These are phyloP conservation scores for Annona cherimola DNA, from an alignment of 164 flowering plant species.

Conservation along the genomic window DNA sequence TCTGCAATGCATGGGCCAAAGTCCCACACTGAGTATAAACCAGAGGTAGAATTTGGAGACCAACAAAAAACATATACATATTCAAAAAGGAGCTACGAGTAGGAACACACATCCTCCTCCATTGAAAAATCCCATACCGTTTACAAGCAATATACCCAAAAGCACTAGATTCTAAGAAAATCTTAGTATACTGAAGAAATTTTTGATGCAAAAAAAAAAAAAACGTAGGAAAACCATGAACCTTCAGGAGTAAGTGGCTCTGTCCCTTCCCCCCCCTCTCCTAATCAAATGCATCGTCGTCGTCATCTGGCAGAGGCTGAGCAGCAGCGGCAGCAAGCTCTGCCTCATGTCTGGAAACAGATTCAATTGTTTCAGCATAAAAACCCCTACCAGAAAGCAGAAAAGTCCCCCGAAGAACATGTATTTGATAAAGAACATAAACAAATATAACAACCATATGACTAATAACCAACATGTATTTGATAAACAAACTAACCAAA, in stretches of 20 bases:
- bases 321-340: conserved; percentile 35
- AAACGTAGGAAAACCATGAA: not conserved
- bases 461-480: not conserved
- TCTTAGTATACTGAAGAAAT: not conserved
- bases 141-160: not conserved
- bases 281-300: conserved; percentile 42
- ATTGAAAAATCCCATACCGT: not conserved
- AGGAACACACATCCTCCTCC: not conserved
- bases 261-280: not conserved
- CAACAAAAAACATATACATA: too few species aligned
- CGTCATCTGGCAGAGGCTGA: conserved; percentile 63
- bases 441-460: not conserved
- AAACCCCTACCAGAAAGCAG: too few species aligned
- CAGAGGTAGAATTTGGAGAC: too few species aligned
- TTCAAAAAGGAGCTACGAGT: too few species aligned
- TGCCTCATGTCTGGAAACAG: conserved; percentile 34
- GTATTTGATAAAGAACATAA: not conserved
- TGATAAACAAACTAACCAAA: not conserved
- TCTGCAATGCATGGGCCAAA: too few species aligned
- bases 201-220: not conserved
- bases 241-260: not conserved
- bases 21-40: too few species aligned
- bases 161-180: not conserved
- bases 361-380: too few species aligned
- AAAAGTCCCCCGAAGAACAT: too few species aligned